phyloP scores from a whole-genome alignment of 768 basidiomycete species.

The Rhizopogon sp. region DNA sequence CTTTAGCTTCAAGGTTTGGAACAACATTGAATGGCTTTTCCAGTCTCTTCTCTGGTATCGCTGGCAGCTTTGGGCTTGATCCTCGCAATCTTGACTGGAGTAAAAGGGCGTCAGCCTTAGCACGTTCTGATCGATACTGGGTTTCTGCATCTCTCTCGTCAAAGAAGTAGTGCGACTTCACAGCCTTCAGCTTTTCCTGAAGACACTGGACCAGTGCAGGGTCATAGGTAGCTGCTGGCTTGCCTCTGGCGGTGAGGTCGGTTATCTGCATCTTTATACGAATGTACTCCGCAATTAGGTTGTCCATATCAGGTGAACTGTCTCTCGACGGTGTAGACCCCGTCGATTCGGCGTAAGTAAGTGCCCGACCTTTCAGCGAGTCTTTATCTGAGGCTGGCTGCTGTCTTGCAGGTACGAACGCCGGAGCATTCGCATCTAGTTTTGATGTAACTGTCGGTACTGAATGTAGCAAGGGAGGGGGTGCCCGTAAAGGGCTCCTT shows the following conservation, averaged over 20 bases:
- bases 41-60: not conserved
- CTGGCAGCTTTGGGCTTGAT: not conserved
- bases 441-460: slow-evolving; percentile 16
- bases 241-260: slow-evolving; percentile 33
- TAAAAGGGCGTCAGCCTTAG: slow-evolving; percentile 38
- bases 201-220: slow-evolving; percentile 32
- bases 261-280: slow-evolving; percentile 54
- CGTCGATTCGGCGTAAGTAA: slow-evolving; percentile 13
- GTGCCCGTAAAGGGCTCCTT: slow-evolving; percentile 1
- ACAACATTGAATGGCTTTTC: not conserved
- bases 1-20: not conserved
- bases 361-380: slow-evolving; percentile 5
- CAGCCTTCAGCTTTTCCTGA: slow-evolving; percentile 37
- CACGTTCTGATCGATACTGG: slow-evolving; percentile 48
- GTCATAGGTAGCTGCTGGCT: slow-evolving; percentile 18
- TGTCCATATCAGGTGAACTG: slow-evolving; percentile 36
- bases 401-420: slow-evolving; percentile 29
- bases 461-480: not conserved
- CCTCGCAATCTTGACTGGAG: slow-evolving; percentile 42
- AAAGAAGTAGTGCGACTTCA: slow-evolving; percentile 66
- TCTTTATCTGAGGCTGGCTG: slow-evolving; percentile 8
- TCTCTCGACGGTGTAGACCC: slow-evolving; percentile 22
- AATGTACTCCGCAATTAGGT: slow-evolving; percentile 61
- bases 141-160: slow-evolving; percentile 60
- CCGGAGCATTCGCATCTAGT: slow-evolving; percentile 36